Base-by-base conservation (phyloP, 2,329 filamentous ascomycete genomes). In the Trichoderma sp. region DNA sequence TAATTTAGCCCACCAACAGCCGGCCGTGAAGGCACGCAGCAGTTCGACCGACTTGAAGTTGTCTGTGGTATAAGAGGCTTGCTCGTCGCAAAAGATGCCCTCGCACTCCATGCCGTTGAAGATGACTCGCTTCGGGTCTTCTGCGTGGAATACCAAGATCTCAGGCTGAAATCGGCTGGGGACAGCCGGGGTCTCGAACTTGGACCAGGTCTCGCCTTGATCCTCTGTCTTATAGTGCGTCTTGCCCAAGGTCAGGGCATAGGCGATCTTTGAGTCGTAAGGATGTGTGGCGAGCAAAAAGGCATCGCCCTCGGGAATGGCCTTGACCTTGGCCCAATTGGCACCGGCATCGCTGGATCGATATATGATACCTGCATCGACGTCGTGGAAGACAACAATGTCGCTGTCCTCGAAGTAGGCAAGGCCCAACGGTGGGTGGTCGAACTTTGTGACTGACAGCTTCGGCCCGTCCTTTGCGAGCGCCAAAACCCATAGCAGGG, bases 371-470 rank as follows among this genome's bases (percentile, higher is more conserved):
- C 85, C 84, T 48, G 85, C 84, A 15, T 84, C 78, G 59, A 82
- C 75, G 76, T 97, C 91, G 73, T 90, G 89, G 76, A 93, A 89
- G 54, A 98, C 80, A 68, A 97, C 84, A 61, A 91, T 87, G 77
- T 97, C 90, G 72, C 92, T 94, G 78, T 94, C 92, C 75, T 95
- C 90, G 76, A 99, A 98, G 80, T 97, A 99, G 80, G 91, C 91
- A 71, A 97, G 82, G 76, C 89, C 89, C 64, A 81, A 77, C 1
- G 93, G 92, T 64, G 84, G 79, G 73, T 89, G 83, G 53, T 90
- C 82, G 80, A 97, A 92, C 56, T 85, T 79, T 64, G 83, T 91
- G 68, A 84, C 81, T 70, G 85, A 83, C 74, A 97, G 84, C 67
- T 84, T 84, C 27, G 94, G 94, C 58, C 84, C 83, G 74, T 89